Base-by-base conservation (phyloP, 2,329 filamentous ascomycete genomes). In the Triangularia verruculosa region DNA sequence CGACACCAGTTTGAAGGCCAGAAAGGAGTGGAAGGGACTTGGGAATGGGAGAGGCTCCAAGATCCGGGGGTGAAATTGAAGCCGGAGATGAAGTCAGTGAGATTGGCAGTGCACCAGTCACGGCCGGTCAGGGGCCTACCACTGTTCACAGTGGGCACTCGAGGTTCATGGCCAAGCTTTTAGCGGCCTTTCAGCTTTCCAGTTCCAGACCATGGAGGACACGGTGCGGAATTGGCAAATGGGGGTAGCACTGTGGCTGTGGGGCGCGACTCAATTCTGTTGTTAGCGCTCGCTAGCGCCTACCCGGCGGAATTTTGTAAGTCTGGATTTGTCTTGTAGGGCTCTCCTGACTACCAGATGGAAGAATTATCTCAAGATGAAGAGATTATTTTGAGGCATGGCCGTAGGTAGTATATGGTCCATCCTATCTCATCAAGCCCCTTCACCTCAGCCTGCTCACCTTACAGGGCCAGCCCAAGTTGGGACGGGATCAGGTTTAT, bases 51-150 rank as follows among this genome's bases (percentile, higher is more conserved):
- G 53, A 63, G 51, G 24, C 57, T 27, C 25, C 60, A 66, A 25
- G 57, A 27, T 57, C 57, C 59, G 63, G 64, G 57, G 63, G 64
- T 57, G 64, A 66, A 68, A 69, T 65, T 66, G 65, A 66, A 62
- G 68, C 53, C 67, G 67, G 67, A 70, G 68, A 70, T 70, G 69
- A 70, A 69, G 68, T 70, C 69, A 70, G 64, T 57, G 57, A 64
- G 58, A 65, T 64, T 67, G 51, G 59, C 30, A 61, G 58, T 62
- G 63, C 67, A 60, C 63, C 64, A 63, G 34, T 64, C 27, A 57
- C 63, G 53, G 61, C 54, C 53, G 47, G 59, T 59, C 57, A 55
- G 62, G 59, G 64, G 52, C 56, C 28, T 52, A 58, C 39, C 39
- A 11, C 39, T 47, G 39, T 4, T 9, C 39, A 47, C 15, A 27